Evolutionary conservation across 2,329 filamentous ascomycete species (phyloP), one percentile per base, ranked within the genome.

Genomic region (Microdochium paspali): DNA sequence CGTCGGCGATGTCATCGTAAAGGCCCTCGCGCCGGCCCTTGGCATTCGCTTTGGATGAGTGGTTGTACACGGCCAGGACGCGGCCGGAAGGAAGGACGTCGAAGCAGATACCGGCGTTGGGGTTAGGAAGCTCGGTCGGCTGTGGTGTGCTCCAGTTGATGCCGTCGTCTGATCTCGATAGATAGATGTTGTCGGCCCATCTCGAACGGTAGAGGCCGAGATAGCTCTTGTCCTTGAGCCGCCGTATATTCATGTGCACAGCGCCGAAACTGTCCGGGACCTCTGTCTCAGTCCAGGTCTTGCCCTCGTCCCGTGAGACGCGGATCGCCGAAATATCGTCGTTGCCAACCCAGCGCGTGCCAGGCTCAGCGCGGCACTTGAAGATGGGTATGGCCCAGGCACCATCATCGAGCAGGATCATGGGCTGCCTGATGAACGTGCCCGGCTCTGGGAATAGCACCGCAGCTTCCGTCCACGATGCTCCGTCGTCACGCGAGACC

Each of bases 1-100:
- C 62, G 1, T 67, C 63, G 0, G 65, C 68, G 46, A 72, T 70
- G 42, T 72, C 69, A 43, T 72, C 69, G 44, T 71, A 72, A 0
- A 72, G 52, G 0, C 69, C 69, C 35, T 67, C 59, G 0, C 68
- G 60, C 4, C 62, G 64, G 13, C 57, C 52, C 26, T 63, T 57
- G 18, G 61, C 59, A 1, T 60, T 52, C 2, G 57, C 53, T 10
- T 63, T 61, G 6, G 55, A 57, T 0, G 67, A 71, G 32, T 67
- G 56, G 47, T 72, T 72, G 53, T 67, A 72, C 0, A 71, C 63
- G 1, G 70, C 51, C 1, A 62, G 59, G 0, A 70, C 46, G 0
- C 55, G 55, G 0, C 65, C 68, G 2, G 63, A 65, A 0, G 62
- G 52, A 1, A 71, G 52, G 0, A 64, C 62, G 2, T 64, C 65